phyloP scores from a whole-genome alignment of 1,139 yeast genomes.

The Eremothecium sinecaudum region DNA sequence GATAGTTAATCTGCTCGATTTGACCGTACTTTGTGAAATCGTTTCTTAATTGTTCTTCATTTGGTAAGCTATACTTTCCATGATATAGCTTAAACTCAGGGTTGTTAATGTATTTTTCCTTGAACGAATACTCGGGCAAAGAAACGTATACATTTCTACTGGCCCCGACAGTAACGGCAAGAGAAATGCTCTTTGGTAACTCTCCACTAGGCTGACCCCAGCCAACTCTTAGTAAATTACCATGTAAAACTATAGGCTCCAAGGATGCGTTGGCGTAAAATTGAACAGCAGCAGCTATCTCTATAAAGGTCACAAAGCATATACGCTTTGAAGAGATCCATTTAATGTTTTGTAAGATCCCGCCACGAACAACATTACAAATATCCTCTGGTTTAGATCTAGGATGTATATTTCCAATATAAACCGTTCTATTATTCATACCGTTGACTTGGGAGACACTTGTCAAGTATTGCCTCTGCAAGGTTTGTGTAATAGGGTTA shows the following conservation, averaged over 20 bases:
- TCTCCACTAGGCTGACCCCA: conserved; percentile 85
- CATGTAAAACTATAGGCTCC: conserved; percentile 68
- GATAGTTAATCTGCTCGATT: conserved; percentile 70
- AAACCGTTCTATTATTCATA: conserved; percentile 69
- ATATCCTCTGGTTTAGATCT: conserved; percentile 73
- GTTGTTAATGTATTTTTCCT: conserved; percentile 27
- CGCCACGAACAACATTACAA: conserved; percentile 78
- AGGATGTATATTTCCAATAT: conserved; percentile 66
- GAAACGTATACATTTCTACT: conserved; percentile 76
- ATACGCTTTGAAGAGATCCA: conserved; percentile 74
- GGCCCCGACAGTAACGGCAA: conserved; percentile 77
- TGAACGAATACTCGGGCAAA: conserved; percentile 36
- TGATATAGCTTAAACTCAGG: conserved; percentile 24
- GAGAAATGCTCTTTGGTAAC: conserved; percentile 58
- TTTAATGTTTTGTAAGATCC: conserved; percentile 60
- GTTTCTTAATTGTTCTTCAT: conserved; percentile 47
- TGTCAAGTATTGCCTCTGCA: conserved; percentile 56
- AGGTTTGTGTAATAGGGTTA: conserved; percentile 33
- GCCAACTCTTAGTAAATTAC: conserved; percentile 65
- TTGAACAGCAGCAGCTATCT: conserved; percentile 74
- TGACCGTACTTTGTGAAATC: conserved; percentile 70
- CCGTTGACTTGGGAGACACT: conserved; percentile 70
- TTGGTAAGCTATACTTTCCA: conserved; percentile 29
- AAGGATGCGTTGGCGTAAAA: conserved; percentile 71
- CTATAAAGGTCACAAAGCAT: conserved; percentile 70